phyloP scores from a whole-genome alignment of 495 filamentous ascomycete genomes.

The Penicillium herquei region DNA sequence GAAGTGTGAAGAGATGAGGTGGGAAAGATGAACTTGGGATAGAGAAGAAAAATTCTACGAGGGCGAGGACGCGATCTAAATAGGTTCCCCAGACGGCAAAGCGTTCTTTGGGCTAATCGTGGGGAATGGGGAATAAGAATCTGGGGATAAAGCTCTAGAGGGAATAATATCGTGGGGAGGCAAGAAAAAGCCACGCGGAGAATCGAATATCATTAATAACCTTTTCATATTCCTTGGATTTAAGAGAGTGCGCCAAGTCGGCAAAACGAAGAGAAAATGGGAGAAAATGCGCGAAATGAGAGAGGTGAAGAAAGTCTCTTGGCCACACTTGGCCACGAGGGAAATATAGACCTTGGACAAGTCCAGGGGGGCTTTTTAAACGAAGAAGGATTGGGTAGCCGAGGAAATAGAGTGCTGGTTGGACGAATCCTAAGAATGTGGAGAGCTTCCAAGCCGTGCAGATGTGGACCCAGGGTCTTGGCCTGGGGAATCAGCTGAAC shows the following conservation, averaged over 20 bases:
- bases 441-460: constrained; percentile 2
- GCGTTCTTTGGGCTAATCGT: background rate
- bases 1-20: constrained; percentile 1
- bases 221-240: constrained; percentile 1
- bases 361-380: background rate
- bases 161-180: constrained; percentile 12
- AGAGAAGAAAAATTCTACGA: constrained; percentile 3
- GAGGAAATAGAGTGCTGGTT: background rate
- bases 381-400: background rate
- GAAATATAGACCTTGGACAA: background rate
- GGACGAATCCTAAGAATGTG: constrained; percentile 1
- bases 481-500: constrained; percentile 4
- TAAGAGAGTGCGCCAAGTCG: constrained; percentile 6
- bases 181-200: constrained; percentile 21
- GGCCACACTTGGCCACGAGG: constrained; percentile 13
- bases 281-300: background rate
- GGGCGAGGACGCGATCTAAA: constrained; percentile 22
- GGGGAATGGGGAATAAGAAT: constrained; percentile 14
- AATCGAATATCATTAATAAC: constrained; percentile 22
- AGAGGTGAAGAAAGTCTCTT: constrained; percentile 4
- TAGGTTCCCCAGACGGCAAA: constrained; percentile 19
- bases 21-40: background rate
- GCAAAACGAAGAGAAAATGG: constrained; percentile 18
- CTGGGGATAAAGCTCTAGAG: constrained; percentile 17
- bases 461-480: background rate